Evolutionary conservation across 2,329 filamentous ascomycete species (phyloP).

Genomic region (Claviceps capensis): DNA sequence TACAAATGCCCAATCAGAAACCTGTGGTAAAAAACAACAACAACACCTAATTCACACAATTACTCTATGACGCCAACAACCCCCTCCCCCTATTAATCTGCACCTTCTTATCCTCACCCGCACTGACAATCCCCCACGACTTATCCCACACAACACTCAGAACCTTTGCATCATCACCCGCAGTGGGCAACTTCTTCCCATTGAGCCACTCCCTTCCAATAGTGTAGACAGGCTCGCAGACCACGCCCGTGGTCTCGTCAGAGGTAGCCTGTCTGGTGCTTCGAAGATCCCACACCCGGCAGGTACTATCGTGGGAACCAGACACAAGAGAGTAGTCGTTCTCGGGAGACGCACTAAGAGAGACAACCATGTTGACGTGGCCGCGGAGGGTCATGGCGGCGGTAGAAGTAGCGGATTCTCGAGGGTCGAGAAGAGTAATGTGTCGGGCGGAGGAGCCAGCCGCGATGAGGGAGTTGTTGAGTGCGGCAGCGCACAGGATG

Average conservation of each 20-base stretch:
- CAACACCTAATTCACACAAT: no score
- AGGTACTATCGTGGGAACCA: constrained; percentile 84
- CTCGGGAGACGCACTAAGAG: constrained; percentile 36
- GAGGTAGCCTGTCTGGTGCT: constrained; percentile 46
- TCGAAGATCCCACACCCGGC: constrained; percentile 85
- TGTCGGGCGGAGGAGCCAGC: constrained; percentile 76
- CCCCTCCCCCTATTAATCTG: constrained; percentile 70
- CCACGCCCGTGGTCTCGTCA: constrained; percentile 46
- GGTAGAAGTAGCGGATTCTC: constrained; percentile 60
- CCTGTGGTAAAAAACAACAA: no score
- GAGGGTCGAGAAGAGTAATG: constrained; percentile 86
- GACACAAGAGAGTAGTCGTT: constrained; percentile 76
- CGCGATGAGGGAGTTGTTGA: constrained; percentile 50
- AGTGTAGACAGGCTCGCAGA: constrained; percentile 61
- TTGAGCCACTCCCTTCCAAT: constrained; percentile 63
- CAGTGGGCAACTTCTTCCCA: constrained; percentile 48
- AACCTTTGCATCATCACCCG: constrained; percentile 80
- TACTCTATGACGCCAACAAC: constrained; percentile 25
- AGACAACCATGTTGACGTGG: constrained; percentile 61
- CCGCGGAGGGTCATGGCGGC: constrained; percentile 84
- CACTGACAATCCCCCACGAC: constrained; percentile 78
- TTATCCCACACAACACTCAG: constrained; percentile 79
- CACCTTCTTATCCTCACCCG: constrained; percentile 83
- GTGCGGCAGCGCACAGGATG: constrained; percentile 62
- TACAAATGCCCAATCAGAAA: no score